A percentile compares a stretch with the other conserved stretches of the same genome.
These are phyloP conservation scores for Rhizopus delemar DNA, from an alignment of 371 early-diverging fungal species.

Conservation along the genomic window DNA sequence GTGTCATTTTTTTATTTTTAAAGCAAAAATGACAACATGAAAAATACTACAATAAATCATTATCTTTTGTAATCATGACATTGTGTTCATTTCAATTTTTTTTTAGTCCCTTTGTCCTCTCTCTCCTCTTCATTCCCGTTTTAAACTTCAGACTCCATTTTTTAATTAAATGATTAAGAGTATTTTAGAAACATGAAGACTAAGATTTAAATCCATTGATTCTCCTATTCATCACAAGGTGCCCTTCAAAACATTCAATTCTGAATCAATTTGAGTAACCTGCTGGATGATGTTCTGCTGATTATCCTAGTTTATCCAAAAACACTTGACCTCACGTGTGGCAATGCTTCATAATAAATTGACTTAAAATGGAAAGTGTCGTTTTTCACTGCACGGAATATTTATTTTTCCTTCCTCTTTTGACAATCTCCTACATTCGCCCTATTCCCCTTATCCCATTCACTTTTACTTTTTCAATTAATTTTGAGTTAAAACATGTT, in stretches of 20 bases:
- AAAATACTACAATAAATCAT: not conserved
- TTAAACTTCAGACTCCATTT: not conserved
- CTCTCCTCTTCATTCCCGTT: not conserved
- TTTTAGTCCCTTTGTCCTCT: not conserved
- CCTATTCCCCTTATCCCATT: not conserved
- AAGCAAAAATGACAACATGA: slow-evolving; percentile 1
- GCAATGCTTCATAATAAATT: not conserved
- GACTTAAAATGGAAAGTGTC: not conserved
- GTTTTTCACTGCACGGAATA: not conserved
- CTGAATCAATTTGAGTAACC: not conserved
- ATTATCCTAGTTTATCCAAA: not conserved
- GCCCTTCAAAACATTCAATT: not conserved
- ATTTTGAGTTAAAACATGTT: not conserved
- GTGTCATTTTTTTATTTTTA: slow-evolving; percentile 2
- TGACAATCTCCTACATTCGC: not conserved
- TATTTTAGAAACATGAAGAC: too few relatives aligned
- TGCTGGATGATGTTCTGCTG: not conserved
- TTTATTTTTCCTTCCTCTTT: not conserved
- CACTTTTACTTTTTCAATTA: not conserved
- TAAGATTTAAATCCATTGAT: not conserved
- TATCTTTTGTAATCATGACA: slow-evolving; percentile 1
- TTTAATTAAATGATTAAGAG: too few relatives aligned
- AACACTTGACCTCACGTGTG: slow-evolving; percentile 8
- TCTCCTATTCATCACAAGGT: not conserved
- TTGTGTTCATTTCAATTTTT: not conserved